These are phyloP conservation scores for Lyophyllum semitale DNA, from an alignment of 768 basidiomycete genomes.

Conservation along the genomic window DNA sequence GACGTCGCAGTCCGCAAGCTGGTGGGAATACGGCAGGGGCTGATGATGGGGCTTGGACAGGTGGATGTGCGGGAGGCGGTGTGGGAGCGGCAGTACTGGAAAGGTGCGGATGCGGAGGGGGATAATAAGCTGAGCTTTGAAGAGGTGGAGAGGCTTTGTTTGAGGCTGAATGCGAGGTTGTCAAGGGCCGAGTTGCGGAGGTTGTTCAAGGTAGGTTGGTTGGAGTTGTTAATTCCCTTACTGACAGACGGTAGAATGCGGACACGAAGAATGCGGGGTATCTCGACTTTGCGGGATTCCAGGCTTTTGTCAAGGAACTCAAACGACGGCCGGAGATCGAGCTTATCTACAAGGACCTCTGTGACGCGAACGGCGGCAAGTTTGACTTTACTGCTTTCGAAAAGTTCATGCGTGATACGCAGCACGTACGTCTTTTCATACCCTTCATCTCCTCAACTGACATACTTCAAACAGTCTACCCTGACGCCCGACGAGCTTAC, in stretches of 20 bases:
- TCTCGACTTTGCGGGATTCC: slow-evolving; percentile 80
- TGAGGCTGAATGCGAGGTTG: slow-evolving; percentile 66
- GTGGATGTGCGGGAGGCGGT: slow-evolving; percentile 63
- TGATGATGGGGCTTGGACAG: slow-evolving; percentile 69
- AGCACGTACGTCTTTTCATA: slow-evolving; percentile 33
- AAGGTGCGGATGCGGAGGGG: slow-evolving; percentile 60
- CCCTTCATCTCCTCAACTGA: neutral
- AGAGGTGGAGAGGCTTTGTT: slow-evolving; percentile 73
- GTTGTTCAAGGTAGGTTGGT: slow-evolving; percentile 54
- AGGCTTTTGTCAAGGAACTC: slow-evolving; percentile 77
- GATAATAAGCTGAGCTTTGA: slow-evolving; percentile 69
- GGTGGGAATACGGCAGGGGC: slow-evolving; percentile 62
- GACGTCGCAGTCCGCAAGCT: slow-evolving; percentile 65
- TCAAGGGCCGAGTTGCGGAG: slow-evolving; percentile 52
- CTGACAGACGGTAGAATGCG: slow-evolving; percentile 50
- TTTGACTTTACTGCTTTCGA: slow-evolving; percentile 46
- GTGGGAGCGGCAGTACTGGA: slow-evolving; percentile 87
- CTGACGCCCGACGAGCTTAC: slow-evolving; percentile 5
- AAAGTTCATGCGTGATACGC: slow-evolving; percentile 45
- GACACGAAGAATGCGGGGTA: slow-evolving; percentile 56
- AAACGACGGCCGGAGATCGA: slow-evolving; percentile 87
- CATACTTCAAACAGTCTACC: neutral
- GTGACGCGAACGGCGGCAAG: slow-evolving; percentile 28
- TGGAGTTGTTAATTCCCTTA: neutral
- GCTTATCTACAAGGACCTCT: slow-evolving; percentile 50